Percentiles rank a stretch among this genome's conserved stretches.
These are phyloP conservation scores for Torrubiella hemipterigena DNA, from an alignment of 2,329 filamentous ascomycete species.

Conservation along the genomic window DNA sequence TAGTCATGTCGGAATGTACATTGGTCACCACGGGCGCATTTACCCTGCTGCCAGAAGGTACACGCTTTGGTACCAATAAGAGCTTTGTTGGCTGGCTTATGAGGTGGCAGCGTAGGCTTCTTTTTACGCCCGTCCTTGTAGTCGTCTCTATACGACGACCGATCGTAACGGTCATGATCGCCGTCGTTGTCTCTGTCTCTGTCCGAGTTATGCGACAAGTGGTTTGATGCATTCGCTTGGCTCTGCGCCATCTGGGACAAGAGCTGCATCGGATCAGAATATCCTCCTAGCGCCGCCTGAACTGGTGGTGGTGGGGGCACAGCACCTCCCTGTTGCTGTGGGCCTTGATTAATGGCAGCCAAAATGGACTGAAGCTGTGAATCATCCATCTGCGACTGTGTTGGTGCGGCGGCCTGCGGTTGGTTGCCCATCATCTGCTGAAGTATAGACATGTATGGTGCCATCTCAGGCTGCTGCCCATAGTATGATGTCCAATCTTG, in stretches of 20 bases:
- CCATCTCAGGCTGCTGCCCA: constrained; percentile 27
- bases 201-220: constrained; percentile 15
- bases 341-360: constrained; percentile 27
- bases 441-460: constrained; percentile 28
- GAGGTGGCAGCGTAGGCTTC: constrained; percentile 25
- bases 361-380: constrained; percentile 31
- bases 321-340: constrained; percentile 11
- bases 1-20: constrained; percentile 62
- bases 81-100: constrained; percentile 38
- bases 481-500: constrained; percentile 27
- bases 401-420: constrained; percentile 7
- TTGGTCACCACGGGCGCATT: constrained; percentile 60
- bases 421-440: constrained; percentile 27
- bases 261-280: constrained; percentile 27
- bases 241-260: constrained; percentile 24
- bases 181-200: constrained; percentile 21
- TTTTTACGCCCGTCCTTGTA: constrained; percentile 27
- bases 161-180: constrained; percentile 19
- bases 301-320: constrained; percentile 14
- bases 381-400: constrained; percentile 20
- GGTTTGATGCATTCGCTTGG: constrained; percentile 14
- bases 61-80: constrained; percentile 57
- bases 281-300: too few species aligned
- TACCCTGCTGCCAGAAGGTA: constrained; percentile 57
- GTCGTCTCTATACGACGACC: constrained; percentile 15